Evolutionary conservation across 495 filamentous ascomycete genomes (phyloP).

Genomic region (Mytilinidion resinicola): DNA sequence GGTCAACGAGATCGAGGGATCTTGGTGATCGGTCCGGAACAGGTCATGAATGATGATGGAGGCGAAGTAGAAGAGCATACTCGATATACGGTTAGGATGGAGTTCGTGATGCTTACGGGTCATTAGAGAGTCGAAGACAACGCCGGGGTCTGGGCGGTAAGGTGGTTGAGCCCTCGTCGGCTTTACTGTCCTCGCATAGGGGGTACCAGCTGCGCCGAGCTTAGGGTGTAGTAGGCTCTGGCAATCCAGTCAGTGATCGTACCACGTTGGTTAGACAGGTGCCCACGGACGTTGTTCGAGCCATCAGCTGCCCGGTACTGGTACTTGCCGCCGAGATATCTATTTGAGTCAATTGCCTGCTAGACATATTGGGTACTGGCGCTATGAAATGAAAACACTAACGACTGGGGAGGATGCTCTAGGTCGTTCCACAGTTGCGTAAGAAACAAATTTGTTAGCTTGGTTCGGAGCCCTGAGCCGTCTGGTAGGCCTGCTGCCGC

Average conservation of each 20-base stretch:
- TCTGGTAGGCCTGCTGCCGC: constrained; percentile 45
- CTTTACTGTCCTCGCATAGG: constrained; percentile 69
- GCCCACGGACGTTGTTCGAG: constrained; percentile 48
- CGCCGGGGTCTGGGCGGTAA: constrained; percentile 64
- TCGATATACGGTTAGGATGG: constrained; percentile 76
- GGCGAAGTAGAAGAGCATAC: constrained; percentile 82
- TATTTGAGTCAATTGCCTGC: constrained; percentile 22
- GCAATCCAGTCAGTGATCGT: constrained; percentile 5
- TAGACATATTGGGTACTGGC: background rate
- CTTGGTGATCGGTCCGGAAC: constrained; percentile 55
- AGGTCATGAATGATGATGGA: constrained; percentile 82
- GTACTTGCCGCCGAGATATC: constrained; percentile 47
- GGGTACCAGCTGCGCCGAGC: constrained; percentile 55
- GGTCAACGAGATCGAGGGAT: constrained; percentile 58
- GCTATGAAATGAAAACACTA: constrained; percentile 20
- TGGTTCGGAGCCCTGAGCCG: constrained; percentile 46
- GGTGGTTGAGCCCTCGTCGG: constrained; percentile 57
- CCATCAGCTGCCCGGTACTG: constrained; percentile 65
- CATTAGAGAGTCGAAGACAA: constrained; percentile 73
- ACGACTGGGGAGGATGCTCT: constrained; percentile 61
- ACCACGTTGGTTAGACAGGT: background rate
- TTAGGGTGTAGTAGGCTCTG: constrained; percentile 56
- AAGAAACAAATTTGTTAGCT: constrained; percentile 55
- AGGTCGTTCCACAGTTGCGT: constrained; percentile 61
- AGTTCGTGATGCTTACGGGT: constrained; percentile 55